phyloP scores from a whole-genome alignment of 306 rosid genomes.

The Glycine soja region DNA sequence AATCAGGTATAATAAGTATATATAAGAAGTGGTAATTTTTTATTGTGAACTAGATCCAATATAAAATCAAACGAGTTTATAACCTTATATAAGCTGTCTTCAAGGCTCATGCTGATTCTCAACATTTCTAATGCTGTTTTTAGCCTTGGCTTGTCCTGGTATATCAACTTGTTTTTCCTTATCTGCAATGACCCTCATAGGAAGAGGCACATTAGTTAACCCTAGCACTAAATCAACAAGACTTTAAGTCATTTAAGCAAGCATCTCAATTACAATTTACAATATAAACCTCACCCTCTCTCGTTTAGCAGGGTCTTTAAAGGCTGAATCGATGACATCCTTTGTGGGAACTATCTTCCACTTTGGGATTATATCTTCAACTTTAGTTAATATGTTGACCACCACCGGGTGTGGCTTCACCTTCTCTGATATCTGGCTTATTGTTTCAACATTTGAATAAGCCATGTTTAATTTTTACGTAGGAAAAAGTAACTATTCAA shows the following conservation, averaged over 20 bases:
- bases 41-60: neutral
- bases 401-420: constrained; percentile 94
- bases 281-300: constrained; percentile 59
- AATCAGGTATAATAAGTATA: neutral
- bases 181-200: constrained; percentile 56
- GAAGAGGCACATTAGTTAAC: neutral
- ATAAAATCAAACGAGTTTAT: neutral
- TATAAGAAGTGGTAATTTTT: neutral
- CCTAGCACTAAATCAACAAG: neutral
- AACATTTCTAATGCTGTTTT: constrained; percentile 95
- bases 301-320: constrained; percentile 86
- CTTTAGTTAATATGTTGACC: constrained; percentile 71
- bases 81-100: constrained; percentile 79
- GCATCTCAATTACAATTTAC: neutral
- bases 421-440: constrained; percentile 86
- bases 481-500: neutral
- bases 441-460: constrained; percentile 33
- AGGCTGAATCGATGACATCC: constrained; percentile 82
- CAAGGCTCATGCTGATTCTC: constrained; percentile 87
- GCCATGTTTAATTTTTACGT: neutral
- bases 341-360: constrained; percentile 98
- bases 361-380: constrained; percentile 83
- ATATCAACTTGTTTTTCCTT: constrained; percentile 81
- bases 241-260: neutral
- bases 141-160: constrained; percentile 90